phyloP scores from a whole-genome alignment of 1,139 yeast species.

The Pichia sp. region DNA sequence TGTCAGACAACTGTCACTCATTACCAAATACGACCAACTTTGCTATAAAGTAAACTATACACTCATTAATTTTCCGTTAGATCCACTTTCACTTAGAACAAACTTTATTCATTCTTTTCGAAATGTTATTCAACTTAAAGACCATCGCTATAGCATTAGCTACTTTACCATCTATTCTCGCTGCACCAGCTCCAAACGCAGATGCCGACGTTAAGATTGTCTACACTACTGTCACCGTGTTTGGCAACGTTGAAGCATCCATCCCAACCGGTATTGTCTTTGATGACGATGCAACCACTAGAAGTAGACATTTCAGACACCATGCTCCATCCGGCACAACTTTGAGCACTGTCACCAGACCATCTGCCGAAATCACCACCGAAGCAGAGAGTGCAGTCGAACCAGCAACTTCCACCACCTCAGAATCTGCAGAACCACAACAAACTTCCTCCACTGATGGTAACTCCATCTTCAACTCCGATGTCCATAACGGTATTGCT shows the following conservation, averaged over 20 bases:
- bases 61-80: neutral
- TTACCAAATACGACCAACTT: no score
- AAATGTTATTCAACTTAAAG: slow-evolving; percentile 6
- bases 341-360: slow-evolving; percentile 5
- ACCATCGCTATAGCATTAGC: slow-evolving; percentile 5
- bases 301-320: no score
- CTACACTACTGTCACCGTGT: slow-evolving; percentile 5
- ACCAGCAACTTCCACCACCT: neutral
- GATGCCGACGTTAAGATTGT: slow-evolving; percentile 2
- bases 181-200: slow-evolving; percentile 6
- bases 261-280: slow-evolving; percentile 5
- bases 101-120: no score
- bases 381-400: neutral
- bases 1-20: no score
- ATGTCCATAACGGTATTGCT: slow-evolving; percentile 28
- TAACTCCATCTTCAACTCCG: slow-evolving; percentile 3
- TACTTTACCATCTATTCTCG: neutral
- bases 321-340: slow-evolving; percentile 1
- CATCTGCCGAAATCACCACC: neutral
- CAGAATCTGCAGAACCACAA: neutral
- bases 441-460: slow-evolving; percentile 2
- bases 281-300: neutral
- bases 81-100: no score
- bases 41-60: no score
- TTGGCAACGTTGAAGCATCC: slow-evolving; percentile 1